phyloP scores from a whole-genome alignment of 78 protist genomes.

The Dictyostelium citrinum region DNA sequence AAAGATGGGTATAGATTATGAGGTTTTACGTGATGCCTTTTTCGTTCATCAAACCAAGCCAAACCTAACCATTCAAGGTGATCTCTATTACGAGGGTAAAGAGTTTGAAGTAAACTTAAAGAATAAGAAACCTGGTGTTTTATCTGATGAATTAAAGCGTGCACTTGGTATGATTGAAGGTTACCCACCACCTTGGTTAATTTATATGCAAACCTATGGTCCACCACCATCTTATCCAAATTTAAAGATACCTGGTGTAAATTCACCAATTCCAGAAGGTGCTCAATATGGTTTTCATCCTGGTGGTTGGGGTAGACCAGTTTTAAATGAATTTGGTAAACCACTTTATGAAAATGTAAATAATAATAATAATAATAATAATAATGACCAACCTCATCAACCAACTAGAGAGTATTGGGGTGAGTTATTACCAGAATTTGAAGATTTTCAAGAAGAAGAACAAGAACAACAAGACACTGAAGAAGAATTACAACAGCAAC shows the following conservation, averaged over 20 bases:
- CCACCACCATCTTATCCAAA: constrained; percentile 99
- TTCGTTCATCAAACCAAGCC: constrained; percentile 94
- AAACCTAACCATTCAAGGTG: constrained; percentile 76
- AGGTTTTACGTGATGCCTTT: constrained; percentile 97
- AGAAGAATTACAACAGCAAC: not conserved
- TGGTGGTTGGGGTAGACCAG: constrained; percentile 98
- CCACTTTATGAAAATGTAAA: constrained; percentile 92
- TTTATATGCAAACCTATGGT: constrained; percentile 96
- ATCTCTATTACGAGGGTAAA: constrained; percentile 93
- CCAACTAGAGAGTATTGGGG: constrained; percentile 71
- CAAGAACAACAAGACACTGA: constrained; percentile 61
- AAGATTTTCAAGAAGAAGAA: constrained; percentile 66
- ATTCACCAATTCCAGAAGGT: constrained; percentile 98
- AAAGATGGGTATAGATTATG: constrained; percentile 94
- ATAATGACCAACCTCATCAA: not conserved
- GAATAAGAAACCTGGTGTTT: constrained; percentile 88
- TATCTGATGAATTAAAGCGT: constrained; percentile 76
- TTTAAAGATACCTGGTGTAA: constrained; percentile 97
- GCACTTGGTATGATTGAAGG: constrained; percentile 95
- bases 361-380: not conserved
- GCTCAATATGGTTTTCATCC: constrained; percentile 88
- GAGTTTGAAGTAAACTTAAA: constrained; percentile 86
- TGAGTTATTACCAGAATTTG: constrained; percentile 79
- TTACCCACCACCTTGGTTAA: constrained; percentile 99
- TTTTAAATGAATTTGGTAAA: constrained; percentile 89